Conservation (phyloP, 805 yeast genomes). For the Teunomyces stri region DNA sequence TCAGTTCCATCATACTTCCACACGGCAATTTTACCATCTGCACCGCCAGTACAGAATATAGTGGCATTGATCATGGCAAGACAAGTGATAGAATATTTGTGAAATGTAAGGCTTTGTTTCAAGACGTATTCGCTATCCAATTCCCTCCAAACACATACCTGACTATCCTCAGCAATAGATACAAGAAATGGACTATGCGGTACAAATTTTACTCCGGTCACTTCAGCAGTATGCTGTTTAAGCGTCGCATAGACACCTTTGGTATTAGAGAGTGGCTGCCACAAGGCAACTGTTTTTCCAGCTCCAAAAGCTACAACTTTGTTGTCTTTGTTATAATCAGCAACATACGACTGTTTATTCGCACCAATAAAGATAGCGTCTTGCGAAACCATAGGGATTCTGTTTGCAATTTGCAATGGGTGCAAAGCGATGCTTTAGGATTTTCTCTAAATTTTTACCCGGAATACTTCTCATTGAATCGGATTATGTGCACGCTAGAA, state of each 20-base stretch:
- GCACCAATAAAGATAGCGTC: constrained; percentile 74
- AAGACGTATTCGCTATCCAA: constrained; percentile 26
- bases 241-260: constrained; percentile 55
- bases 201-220: constrained; percentile 61
- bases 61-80: constrained; percentile 41
- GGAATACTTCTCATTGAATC: neutral
- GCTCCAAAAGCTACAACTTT: constrained; percentile 70
- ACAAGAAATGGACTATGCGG: constrained; percentile 46
- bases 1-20: constrained; percentile 41
- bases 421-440: constrained; percentile 1
- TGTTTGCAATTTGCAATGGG: neutral
- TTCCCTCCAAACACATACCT: constrained; percentile 56
- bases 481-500: neutral
- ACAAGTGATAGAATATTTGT: constrained; percentile 52
- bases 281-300: constrained; percentile 59
- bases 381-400: neutral
- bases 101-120: constrained; percentile 35
- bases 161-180: constrained; percentile 67
- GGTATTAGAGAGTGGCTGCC: constrained; percentile 53
- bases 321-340: constrained; percentile 44
- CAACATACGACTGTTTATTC: constrained; percentile 59
- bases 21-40: constrained; percentile 55
- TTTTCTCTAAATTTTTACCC: constrained; percentile 1
- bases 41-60: constrained; percentile 58
- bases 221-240: constrained; percentile 58